Evolutionary conservation across 257 asterid genomes (phyloP), one percentile per base, ranked within the genome.

Genomic region (Capsicum chinense): DNA sequence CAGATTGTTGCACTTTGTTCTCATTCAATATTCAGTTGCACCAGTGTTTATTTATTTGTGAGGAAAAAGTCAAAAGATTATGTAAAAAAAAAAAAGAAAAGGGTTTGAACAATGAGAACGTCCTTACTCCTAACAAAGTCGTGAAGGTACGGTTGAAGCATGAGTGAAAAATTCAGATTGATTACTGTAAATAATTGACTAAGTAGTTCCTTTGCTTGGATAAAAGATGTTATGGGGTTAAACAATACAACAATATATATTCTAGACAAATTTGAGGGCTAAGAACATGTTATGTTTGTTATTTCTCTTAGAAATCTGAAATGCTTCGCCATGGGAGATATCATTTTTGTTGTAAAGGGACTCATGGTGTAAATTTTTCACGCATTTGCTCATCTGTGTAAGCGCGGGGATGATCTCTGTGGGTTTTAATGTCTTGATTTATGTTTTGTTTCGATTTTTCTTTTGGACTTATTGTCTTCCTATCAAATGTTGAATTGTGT

Each of bases 1-100:
- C 79, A n/a, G 80, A 73, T 19, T 73, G 39, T 73, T 26, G 80
- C n/a, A n/a, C 80, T 0, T 11, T 71, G 58, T 71, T 21, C n/a
- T 47, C 37, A 6, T 73, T 73, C 35, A 47, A 5, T 73, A 73
- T 73, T 73, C 59, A 1, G 33, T 26, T 26, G 33, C 33, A 26
- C 33, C 2, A 26, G 33, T 26, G 33, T 26, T 26, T 26, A 1
- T 26, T 26, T 26, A 26, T 26, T 26, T 26, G 33, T 26, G 33
- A 26, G 33, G 33, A 26, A 26, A 26, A 26, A 26, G 33, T 26
- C 2, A 26, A 26, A 26, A 26, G 33, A 26, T 26, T 26, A 26
- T 26, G 1, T 26, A 26, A 26, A 26, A 26, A 26, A 26, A 26
- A 26, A 26, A 26, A 26, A 26, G 26, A 26, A 26, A 26, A 26